A percentile compares a stretch with the other conserved stretches of the same genome.
These are phyloP conservation scores for Dentipellis sp. DNA, from an alignment of 768 basidiomycete genomes.

Conservation along the genomic window DNA sequence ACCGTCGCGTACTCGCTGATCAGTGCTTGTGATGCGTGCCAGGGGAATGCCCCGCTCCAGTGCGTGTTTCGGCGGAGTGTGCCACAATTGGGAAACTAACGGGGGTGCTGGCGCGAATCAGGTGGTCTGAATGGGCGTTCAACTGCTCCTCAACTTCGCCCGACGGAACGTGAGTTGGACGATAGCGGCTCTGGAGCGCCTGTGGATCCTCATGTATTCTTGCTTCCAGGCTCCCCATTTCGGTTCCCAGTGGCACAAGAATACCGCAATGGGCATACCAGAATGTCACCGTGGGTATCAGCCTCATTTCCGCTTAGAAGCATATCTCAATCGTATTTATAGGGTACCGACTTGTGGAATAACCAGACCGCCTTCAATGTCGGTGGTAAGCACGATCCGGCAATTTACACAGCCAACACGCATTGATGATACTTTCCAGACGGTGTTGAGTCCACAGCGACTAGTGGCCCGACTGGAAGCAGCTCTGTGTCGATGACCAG, in stretches of 20 bases:
- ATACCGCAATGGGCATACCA: constrained; percentile 45
- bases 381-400: not conserved
- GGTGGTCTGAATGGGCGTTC: constrained; percentile 6
- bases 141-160: constrained; percentile 2
- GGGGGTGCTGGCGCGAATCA: not conserved
- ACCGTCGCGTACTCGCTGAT: constrained; percentile 19
- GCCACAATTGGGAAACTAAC: not conserved
- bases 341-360: constrained; percentile 6
- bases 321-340: not conserved
- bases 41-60: constrained; percentile 5
- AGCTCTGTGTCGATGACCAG: not conserved
- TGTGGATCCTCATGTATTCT: not conserved
- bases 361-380: not conserved
- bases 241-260: constrained; percentile 31
- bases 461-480: not conserved
- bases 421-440: not conserved
- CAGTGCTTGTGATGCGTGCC: constrained; percentile 20
- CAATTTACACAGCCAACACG: too few relatives aligned
- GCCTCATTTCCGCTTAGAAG: not conserved
- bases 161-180: constrained; percentile 4
- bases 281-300: constrained; percentile 27
- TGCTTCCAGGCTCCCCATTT: constrained; percentile 2
- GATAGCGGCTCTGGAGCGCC: not conserved
- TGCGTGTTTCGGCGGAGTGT: not conserved
- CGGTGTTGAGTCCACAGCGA: not conserved